Evolutionary conservation across 2,329 filamentous ascomycete genomes (phyloP), one percentile per base, ranked within the genome.

Genomic region (Pseudophaeomoniella oleicola): DNA sequence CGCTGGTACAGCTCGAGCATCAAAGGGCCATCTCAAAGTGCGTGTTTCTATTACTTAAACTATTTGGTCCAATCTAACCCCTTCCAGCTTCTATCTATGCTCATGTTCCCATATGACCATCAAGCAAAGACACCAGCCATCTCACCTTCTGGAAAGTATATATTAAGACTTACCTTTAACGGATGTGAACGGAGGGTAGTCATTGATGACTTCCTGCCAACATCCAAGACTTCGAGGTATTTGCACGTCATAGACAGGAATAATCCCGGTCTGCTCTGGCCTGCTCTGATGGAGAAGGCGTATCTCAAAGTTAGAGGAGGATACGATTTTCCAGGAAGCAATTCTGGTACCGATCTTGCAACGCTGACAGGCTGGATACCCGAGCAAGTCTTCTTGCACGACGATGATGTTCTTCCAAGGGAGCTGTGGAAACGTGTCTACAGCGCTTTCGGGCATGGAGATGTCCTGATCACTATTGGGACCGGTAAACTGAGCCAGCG

Each of bases 261-360:
- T 30, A 86, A 94, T 44, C 80, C 82, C 3, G 67, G 63, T n/a
- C 65, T 92, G 11, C 60, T 96, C 11, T 96, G 88, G 86, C 90
- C 90, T 4, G 86, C 88, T 2, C 66, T 98, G 3, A 64, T 96
- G 12, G 90, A 98, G 54, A 98, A 98, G 53, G 90, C 90, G 0
- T 98, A 98, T 48, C 65, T 98, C 2, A 98, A 96, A 62, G 75
- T 96, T 9, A 75, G 88, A 38, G 90, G 90, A 17, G 90, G 90
- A 19, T 98, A 98, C 54, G 87, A 98, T 51, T 98, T 98, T 46
- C 88, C 90, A 0, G 90, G 90, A 5, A 96, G 90, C 51, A 96
- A 96, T 55, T 96, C 88, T 1, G 87, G 85, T 9, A 96, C 88
- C 2, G 90, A 98, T 57, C 62, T 98, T 3, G 93, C 84, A 75